Conservation (phyloP, 495 filamentous ascomycete species). For the Talaromyces trachyspermus region DNA sequence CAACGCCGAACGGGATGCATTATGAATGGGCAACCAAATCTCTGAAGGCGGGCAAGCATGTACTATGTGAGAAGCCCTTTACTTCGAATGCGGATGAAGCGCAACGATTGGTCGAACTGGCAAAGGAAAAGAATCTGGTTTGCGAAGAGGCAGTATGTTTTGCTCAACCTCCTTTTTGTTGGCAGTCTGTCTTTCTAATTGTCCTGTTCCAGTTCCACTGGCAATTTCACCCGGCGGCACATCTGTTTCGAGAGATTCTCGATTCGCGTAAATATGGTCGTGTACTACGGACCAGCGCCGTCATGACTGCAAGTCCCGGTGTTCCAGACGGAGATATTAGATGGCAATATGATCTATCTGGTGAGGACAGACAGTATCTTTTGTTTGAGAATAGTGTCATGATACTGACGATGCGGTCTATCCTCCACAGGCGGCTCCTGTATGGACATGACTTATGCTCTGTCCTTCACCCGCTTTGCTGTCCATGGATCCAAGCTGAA, state of each 20-base stretch:
- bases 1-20: conserved; percentile 13
- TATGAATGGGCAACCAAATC: conserved; percentile 9
- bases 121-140: conserved; percentile 7
- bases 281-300: conserved; percentile 17
- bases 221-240: conserved; percentile 34
- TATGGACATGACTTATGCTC: conserved; percentile 20
- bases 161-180: background rate
- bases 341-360: conserved; percentile 45
- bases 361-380: conserved; percentile 13
- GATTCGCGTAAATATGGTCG: conserved; percentile 23
- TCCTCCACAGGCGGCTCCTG: conserved; percentile 15
- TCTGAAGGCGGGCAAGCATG: conserved; percentile 27
- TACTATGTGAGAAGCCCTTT: conserved; percentile 35
- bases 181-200: background rate
- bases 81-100: conserved; percentile 27
- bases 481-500: conserved; percentile 11
- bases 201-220: conserved; percentile 23
- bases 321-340: conserved; percentile 42
- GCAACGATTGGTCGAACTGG: conserved; percentile 12
- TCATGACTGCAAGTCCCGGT: conserved; percentile 16
- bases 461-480: conserved; percentile 20
- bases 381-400: background rate
- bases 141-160: conserved; percentile 11
- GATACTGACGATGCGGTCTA: background rate
- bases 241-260: conserved; percentile 23